These are phyloP conservation scores for Proliferodiscus dingleyae DNA, from an alignment of 2,329 filamentous ascomycete species.

Conservation along the genomic window DNA sequence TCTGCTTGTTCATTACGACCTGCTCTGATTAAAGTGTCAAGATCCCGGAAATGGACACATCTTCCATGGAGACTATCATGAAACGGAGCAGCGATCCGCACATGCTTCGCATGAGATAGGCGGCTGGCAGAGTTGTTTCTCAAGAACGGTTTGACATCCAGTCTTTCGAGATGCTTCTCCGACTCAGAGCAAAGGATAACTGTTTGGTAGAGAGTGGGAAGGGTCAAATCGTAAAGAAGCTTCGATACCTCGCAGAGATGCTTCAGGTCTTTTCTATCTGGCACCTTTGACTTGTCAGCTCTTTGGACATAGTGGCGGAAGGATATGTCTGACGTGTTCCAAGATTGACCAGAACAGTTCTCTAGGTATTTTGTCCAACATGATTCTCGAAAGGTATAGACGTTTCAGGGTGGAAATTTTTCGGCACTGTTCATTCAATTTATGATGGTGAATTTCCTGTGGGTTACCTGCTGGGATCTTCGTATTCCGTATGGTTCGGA, in stretches of 20 bases:
- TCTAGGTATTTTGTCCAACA: too few species aligned
- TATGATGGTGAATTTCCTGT: too few species aligned
- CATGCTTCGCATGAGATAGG: background rate
- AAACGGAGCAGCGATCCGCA: background rate
- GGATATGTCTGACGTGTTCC: too few species aligned
- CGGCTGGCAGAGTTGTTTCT: background rate
- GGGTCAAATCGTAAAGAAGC: background rate
- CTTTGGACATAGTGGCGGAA: too few species aligned
- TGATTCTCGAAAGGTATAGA: too few species aligned
- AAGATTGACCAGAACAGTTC: too few species aligned
- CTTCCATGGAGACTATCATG: background rate
- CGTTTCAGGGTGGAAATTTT: too few species aligned
- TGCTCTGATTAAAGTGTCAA: background rate
- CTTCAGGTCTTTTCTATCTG: background rate
- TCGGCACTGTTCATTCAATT: too few species aligned
- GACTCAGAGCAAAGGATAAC: background rate
- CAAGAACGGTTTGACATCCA: background rate
- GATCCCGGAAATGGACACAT: background rate
- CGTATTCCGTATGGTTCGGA: too few species aligned
- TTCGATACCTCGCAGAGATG: conserved; percentile 3
- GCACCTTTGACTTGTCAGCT: too few species aligned
- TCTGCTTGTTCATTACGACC: background rate
- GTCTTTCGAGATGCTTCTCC: background rate
- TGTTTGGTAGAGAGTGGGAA: background rate
- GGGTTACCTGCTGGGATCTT: too few species aligned